Evolutionary conservation across 441 rosid species (phyloP), one percentile per base, ranked within the genome.

Genomic region (Populus hybrid): DNA sequence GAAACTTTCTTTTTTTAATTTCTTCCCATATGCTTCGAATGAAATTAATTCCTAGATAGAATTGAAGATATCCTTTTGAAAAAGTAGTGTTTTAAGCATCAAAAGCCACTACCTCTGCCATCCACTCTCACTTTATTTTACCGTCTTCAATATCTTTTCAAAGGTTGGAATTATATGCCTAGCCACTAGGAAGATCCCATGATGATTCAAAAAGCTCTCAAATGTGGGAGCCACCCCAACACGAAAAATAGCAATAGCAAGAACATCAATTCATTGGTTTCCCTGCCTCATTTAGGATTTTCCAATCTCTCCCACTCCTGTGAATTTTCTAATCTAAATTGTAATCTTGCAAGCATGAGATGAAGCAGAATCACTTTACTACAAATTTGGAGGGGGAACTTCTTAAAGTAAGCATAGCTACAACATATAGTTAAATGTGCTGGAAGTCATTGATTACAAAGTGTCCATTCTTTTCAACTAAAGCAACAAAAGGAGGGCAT

Each of bases 181-280:
- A 75, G 64, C 85, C 80, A 80, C 80, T 64, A 6, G 76, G 80
- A 80, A 79, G 85, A 80, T 83, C 81, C 86, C 78, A 78, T 86
- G 77, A 82, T 84, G 81, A 82, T 80, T 83, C 84, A 71, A 45
- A 85, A 78, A 78, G 79, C 71, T 42, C 76, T 71, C 21, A 35
- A 74, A 68, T 23, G 79, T 74, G 76, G 86, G 84, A 74, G 21
- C 85, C 82, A 76, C 75, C 11, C 56, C 36, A 28, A 6, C 33
- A 31, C 35, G 6, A 71, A 53, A 65, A 28, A 69, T 38, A 35
- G 26, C 24, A 28, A 69, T 36, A 36, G 26, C 26, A 50, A 5
- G 40, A 23, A 45, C 4, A 11, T 23, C 63, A 75, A 36, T 50
- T 70, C 66, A 73, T 20, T 69, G 56, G 67, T 3, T 64, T 73